A percentile compares a stretch with the other conserved stretches of the same genome.
Conservation (phyloP, 345 rosid species). For the Acer yangbiense region DNA sequence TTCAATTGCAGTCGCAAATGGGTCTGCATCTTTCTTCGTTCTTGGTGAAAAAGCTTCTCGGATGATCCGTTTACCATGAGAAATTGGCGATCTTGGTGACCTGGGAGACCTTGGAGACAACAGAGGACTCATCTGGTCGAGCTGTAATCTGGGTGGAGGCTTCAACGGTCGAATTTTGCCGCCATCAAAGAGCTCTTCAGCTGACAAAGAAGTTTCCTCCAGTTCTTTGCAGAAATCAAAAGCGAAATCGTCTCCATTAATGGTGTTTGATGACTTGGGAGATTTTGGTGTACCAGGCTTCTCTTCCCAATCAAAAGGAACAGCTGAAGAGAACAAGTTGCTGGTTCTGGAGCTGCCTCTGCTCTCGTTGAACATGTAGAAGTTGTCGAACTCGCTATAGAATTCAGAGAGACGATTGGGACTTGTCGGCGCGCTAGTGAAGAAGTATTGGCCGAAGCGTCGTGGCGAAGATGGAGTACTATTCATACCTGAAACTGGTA, state of each 20-base stretch:
- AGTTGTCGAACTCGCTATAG: constrained; percentile 47
- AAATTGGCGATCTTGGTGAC: constrained; percentile 58
- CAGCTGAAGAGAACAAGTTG: constrained; percentile 11
- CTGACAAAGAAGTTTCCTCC: constrained; percentile 47
- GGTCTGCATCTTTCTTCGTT: constrained; percentile 45
- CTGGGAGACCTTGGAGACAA: constrained; percentile 39
- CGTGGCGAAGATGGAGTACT: constrained; percentile 73
- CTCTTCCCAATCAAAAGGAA: constrained; percentile 71
- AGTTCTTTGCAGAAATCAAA: constrained; percentile 41
- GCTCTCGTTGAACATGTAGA: constrained; percentile 13
- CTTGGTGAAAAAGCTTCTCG: constrained; percentile 63
- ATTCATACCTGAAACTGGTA: constrained; percentile 46
- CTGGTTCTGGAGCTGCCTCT: background rate
- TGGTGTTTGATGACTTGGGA: constrained; percentile 3
- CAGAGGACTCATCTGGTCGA: constrained; percentile 37
- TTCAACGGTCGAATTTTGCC: constrained; percentile 71
- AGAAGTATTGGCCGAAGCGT: constrained; percentile 54
- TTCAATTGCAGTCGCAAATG: constrained; percentile 41
- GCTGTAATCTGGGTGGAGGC: constrained; percentile 59
- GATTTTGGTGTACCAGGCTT: constrained; percentile 65
- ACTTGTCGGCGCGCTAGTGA: constrained; percentile 73
- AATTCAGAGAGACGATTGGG: constrained; percentile 64
- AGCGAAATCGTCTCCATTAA: constrained; percentile 48
- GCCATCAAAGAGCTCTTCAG: constrained; percentile 76
- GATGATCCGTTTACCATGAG: constrained; percentile 49